Conservation (phyloP, 371 early-diverging fungal species). For the Enteropsectra breve region DNA sequence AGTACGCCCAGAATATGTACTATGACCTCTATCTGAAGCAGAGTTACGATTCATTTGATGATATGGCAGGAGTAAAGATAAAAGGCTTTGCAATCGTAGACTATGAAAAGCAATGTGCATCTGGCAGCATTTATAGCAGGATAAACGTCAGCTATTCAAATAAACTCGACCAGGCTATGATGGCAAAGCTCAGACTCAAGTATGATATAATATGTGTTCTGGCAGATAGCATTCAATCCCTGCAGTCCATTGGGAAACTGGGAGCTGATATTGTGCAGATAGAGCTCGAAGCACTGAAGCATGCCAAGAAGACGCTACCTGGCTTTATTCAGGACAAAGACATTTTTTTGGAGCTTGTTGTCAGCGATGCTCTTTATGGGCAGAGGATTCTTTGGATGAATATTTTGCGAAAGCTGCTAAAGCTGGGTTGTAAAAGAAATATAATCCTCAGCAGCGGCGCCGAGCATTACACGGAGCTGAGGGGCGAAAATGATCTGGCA, state of each 20-base stretch:
- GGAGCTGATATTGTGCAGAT: conserved; percentile 10
- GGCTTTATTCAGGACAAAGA: background rate
- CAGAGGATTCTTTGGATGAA: conserved; percentile 8
- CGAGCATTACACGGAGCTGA: conserved; percentile 4
- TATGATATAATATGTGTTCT: conserved; percentile 15
- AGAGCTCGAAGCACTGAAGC: background rate
- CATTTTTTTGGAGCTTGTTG: conserved; percentile 10
- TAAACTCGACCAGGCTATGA: background rate
- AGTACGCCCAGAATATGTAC: no score
- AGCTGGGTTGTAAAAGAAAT: background rate
- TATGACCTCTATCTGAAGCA: no score
- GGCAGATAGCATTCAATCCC: background rate
- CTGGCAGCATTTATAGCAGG: conserved; percentile 12
- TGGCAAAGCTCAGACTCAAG: background rate
- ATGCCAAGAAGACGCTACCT: conserved; percentile 1
- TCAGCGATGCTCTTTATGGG: conserved; percentile 16
- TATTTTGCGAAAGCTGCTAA: conserved; percentile 1
- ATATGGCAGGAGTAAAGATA: no score
- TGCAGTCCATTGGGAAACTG: conserved; percentile 7
- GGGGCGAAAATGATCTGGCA: background rate
- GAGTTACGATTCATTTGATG: no score
- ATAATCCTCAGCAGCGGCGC: conserved; percentile 16
- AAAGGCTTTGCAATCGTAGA: no score
- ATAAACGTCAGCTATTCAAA: conserved; percentile 12
- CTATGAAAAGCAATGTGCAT: no score